Base-by-base conservation (phyloP, 768 basidiomycete species). In the Kwoniella sp. region DNA sequence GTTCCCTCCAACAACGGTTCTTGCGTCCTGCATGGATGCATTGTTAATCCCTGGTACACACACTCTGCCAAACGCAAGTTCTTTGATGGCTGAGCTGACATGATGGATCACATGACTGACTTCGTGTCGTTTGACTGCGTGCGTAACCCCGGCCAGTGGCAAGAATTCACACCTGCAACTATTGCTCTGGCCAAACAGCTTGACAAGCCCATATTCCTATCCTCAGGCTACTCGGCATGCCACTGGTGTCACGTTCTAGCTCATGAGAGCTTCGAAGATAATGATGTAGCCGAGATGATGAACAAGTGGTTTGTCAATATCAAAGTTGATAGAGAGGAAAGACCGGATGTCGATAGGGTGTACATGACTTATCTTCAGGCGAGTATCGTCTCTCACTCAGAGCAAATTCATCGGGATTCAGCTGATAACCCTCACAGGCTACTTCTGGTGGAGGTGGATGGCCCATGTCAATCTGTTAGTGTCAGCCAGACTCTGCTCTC, bases 311-410 rank as follows among this genome's bases (percentile, higher is more conserved):
- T 77, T 53, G 72, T 82, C 22, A 81, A 81, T 60, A 74, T 82
- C 70, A 82, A 77, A 55, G 66, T 83, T 17, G 82, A 83, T 60
- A 64, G 82, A 25, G 82, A 83, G 63, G 82, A 82, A 50, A 63
- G 81, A 24, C 82, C 82, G 0, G 82, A 82, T 58, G 81, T 83
- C 9, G 82, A 83, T 65, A 63, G 81, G n/a, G 62, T 83, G n/a
- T 83, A 83, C 66, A 83, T 83, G 82, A 80, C 72, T 1, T 82
- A 81, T 71, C 67, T 83, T 0, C 82, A 82, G 65, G 70, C 72
- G 29, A 55, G 69, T 29, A 25, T 1, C 12, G 26, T 30, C 22
- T 21, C 22, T 21, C 5, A n/a, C 8, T 27, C 6, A 21, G 15
- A 44, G 26, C 17, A n/a, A 13, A n/a, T 56, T 13, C n/a, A 44